Percentiles rank a stretch among this genome's conserved stretches.
These are phyloP conservation scores for Botrytis medusae DNA, from an alignment of 2,329 filamentous ascomycete species.

Conservation along the genomic window DNA sequence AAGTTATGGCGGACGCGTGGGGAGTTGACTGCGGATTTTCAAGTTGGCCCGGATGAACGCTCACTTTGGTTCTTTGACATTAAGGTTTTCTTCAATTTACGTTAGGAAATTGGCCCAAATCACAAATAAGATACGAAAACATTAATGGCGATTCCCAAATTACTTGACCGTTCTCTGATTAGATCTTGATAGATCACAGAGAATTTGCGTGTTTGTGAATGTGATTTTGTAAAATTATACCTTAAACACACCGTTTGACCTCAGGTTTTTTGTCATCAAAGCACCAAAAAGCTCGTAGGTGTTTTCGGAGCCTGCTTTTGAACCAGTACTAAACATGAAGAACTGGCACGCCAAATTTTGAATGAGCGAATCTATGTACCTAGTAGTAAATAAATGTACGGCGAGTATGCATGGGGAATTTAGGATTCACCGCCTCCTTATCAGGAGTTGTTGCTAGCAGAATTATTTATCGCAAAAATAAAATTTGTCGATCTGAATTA, in stretches of 20 bases:
- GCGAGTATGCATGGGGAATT: background rate
- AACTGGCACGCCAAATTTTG: background rate
- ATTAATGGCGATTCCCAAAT: background rate
- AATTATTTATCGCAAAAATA: slow-evolving; percentile 21
- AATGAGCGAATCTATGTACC: background rate
- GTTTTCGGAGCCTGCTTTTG: background rate
- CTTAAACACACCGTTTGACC: background rate
- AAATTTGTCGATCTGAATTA: slow-evolving; percentile 15
- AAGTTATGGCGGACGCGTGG: slow-evolving; percentile 21
- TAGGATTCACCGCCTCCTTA: slow-evolving; percentile 13
- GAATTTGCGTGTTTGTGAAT: background rate
- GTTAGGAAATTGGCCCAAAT: slow-evolving; percentile 31
- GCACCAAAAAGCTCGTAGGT: background rate
- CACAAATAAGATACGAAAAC: slow-evolving; percentile 16
- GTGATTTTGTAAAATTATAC: background rate
- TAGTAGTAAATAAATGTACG: background rate
- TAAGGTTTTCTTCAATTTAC: slow-evolving; percentile 29
- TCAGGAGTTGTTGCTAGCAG: slow-evolving; percentile 6
- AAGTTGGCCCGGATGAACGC: slow-evolving; percentile 31
- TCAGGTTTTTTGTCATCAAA: background rate
- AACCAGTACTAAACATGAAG: background rate
- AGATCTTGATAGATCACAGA: background rate
- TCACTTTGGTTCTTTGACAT: slow-evolving; percentile 33
- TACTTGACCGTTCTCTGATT: background rate
- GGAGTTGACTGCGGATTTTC: slow-evolving; percentile 24